Base-by-base conservation (phyloP, 2,329 filamentous ascomycete genomes). In the Sporothrix globosa region DNA sequence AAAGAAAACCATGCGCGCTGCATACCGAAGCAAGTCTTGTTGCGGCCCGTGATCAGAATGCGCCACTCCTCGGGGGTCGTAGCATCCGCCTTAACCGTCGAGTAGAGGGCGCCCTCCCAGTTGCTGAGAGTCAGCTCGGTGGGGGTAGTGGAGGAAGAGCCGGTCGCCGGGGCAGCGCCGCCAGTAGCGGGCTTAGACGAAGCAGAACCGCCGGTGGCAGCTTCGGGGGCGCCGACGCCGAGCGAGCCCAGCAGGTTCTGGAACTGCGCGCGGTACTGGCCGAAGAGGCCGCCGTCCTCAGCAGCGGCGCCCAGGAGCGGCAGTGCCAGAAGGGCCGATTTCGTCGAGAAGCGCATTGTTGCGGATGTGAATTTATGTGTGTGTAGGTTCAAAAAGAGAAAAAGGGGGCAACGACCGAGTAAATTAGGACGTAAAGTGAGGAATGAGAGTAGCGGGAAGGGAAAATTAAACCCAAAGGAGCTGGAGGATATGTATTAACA, bases 1-100 rank as follows among this genome's bases (percentile, higher is more conserved):
- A 27, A 56, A 30, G 27, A 30, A 48, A 60, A 1, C 19, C 19
- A 5, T 13, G 30, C 54, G 63, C 27, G 11, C n/a, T 58, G 27
- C 84, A 71, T 81, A 88, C 87, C 86, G 77, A 86, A 90, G 82
- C 92, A 95, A 44, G 91, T 93, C 82, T 89, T 90, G 84, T 94
- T 93, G 75, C 90, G 84, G 70, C 92, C 92, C 11, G 89, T 91
- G 74, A 92, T 81, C 74, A 91, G 84, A 72, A 95, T 82, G 84
- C 91, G 89, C 90, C 90, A 93, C 80, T 93, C 90, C 80, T 91
- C 90, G 5, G 91, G 90, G 9, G 81, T 84, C 13, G 86, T 86
- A 73, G 86, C 85, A 39, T 80, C 86, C 10, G 87, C 80, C 72
- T 87, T 82, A 71, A 91, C 87, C 41, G 88, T 86, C 67, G 82